These are phyloP conservation scores for Camellia granthamiana DNA, from an alignment of 148 eudicot species.

Conservation along the genomic window DNA sequence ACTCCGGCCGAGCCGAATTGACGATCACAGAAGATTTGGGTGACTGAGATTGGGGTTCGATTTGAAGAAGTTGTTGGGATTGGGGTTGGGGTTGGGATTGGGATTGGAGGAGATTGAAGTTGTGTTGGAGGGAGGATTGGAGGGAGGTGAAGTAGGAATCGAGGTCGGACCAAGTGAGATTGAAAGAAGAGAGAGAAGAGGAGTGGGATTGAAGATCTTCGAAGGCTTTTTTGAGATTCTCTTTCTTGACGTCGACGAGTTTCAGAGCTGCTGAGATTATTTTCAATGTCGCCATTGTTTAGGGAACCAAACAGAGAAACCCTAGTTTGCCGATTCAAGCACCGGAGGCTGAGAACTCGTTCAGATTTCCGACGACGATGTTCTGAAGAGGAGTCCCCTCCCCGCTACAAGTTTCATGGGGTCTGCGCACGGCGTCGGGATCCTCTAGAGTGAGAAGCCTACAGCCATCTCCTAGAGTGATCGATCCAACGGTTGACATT, in stretches of 20 bases:
- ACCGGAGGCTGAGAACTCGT: not conserved
- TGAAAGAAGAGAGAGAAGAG: slow-evolving; percentile 29
- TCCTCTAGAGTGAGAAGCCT: too few relatives aligned
- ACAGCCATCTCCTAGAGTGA: too few relatives aligned
- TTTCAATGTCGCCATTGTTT: slow-evolving; percentile 27
- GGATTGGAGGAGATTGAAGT: slow-evolving; percentile 35
- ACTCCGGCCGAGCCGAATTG: slow-evolving; percentile 24
- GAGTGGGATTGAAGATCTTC: slow-evolving; percentile 44
- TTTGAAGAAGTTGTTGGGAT: not conserved
- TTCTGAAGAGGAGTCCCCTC: too few relatives aligned
- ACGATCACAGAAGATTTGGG: not conserved
- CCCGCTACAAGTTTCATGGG: not conserved
- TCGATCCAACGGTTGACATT: too few relatives aligned
- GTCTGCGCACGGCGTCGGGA: too few relatives aligned
- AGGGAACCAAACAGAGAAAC: not conserved
- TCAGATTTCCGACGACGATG: not conserved
- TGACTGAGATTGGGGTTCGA: not conserved
- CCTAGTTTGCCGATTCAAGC: not conserved
- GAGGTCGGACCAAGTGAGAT: slow-evolving; percentile 45
- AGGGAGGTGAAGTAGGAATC: slow-evolving; percentile 42
- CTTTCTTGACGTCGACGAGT: slow-evolving; percentile 37
- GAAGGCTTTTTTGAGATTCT: slow-evolving; percentile 37
- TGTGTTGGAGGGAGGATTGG: slow-evolving; percentile 25
- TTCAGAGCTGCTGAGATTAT: slow-evolving; percentile 37
- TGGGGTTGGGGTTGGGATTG: not conserved